Conservation (phyloP, 768 basidiomycete genomes). For the Neoboletus magnificus region DNA sequence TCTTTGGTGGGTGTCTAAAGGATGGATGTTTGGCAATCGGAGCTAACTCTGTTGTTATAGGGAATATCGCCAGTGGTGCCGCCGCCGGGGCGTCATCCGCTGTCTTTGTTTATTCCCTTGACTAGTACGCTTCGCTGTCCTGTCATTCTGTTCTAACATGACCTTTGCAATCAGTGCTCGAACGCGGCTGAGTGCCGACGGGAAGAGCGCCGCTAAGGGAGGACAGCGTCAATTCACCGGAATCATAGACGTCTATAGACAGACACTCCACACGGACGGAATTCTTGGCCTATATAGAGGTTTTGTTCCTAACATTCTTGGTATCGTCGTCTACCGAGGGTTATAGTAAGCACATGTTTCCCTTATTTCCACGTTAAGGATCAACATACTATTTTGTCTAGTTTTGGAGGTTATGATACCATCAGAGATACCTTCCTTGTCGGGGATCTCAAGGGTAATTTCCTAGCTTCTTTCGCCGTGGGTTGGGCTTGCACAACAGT, state of each 20-base stretch:
- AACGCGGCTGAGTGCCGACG: conserved; percentile 41
- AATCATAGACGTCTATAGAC: conserved; percentile 41
- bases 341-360: conserved; percentile 34
- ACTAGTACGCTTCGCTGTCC: conserved; percentile 32
- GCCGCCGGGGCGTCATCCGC: conserved; percentile 41
- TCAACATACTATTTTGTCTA: conserved; percentile 6
- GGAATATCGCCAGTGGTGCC: conserved; percentile 42
- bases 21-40: neutral
- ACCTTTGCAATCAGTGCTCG: conserved; percentile 30
- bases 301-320: conserved; percentile 40
- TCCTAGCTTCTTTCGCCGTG: conserved; percentile 39
- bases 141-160: neutral
- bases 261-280: conserved; percentile 41
- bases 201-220: conserved; percentile 35
- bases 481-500: conserved; percentile 43
- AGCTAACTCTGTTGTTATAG: conserved; percentile 12
- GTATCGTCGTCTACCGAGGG: conserved; percentile 43
- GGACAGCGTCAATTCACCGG: conserved; percentile 42
- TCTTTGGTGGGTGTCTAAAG: conserved; percentile 25
- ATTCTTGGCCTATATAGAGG: conserved; percentile 41
- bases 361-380: neutral
- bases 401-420: conserved; percentile 45
- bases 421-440: conserved; percentile 38
- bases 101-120: conserved; percentile 46
- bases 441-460: conserved; percentile 38